Evolutionary conservation across 106 monocot genomes (phyloP).

Genomic region (Alisma plantagoaquatica): DNA sequence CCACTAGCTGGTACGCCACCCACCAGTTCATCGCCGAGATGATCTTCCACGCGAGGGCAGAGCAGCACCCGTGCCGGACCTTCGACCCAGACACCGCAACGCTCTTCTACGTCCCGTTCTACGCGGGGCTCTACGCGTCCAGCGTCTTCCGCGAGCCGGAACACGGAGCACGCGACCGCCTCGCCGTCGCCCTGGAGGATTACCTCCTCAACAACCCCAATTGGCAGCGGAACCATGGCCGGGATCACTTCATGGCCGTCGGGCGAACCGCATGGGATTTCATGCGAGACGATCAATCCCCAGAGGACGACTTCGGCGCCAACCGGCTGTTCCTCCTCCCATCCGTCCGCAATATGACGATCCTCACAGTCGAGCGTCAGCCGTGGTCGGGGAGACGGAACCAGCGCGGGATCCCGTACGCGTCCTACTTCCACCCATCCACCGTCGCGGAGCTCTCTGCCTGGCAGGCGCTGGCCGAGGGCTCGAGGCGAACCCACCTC

Average conservation of each 20-base stretch:
- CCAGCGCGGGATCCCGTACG: constrained; percentile 29
- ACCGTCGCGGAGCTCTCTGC: too few relatives aligned
- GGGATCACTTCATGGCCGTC: too few relatives aligned
- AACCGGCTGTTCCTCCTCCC: constrained; percentile 27
- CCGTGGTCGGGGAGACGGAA: constrained; percentile 28
- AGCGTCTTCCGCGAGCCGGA: constrained; percentile 20
- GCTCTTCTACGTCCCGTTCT: constrained; percentile 47
- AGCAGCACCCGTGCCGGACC: constrained; percentile 40
- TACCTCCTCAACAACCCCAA: too few relatives aligned
- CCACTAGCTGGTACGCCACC: constrained; percentile 33
- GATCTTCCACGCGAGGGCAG: constrained; percentile 39
- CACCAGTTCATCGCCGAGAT: constrained; percentile 53
- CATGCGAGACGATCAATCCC: constrained; percentile 12
- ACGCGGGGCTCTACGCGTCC: too few relatives aligned
- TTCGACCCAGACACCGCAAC: constrained; percentile 7
- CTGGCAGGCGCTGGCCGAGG: too few relatives aligned
- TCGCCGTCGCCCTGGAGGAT: constrained; percentile 17
- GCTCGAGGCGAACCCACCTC: too few relatives aligned
- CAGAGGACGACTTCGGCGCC: constrained; percentile 16
- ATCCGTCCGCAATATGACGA: constrained; percentile 25
- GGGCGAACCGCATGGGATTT: too few relatives aligned
- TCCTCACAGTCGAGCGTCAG: constrained; percentile 33
- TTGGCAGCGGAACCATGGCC: too few relatives aligned
- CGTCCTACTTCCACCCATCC: too few relatives aligned
- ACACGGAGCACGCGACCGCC: too few relatives aligned